Evolutionary conservation across 768 basidiomycete genomes (phyloP), one percentile per base, ranked within the genome.

Genomic region (Tylopilus plumbeoviolaceoides): DNA sequence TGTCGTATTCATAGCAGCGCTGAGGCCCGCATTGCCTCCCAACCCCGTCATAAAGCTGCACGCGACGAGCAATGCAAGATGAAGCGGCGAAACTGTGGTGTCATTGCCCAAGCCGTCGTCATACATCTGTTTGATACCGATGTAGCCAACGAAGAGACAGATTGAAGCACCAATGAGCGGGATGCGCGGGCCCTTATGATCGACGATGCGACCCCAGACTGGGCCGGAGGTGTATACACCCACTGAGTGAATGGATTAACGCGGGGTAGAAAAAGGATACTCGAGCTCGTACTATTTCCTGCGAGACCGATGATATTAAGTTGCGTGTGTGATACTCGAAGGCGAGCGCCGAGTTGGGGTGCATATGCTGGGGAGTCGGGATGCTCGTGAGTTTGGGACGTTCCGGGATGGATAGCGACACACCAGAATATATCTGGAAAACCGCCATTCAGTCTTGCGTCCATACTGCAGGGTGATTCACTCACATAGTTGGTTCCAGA

Each of bases 261-360:
- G 2, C 11, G 4, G 14, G 18, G 41, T 3, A 33, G n/a, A n/a
- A 27, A n/a, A 30, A n/a, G 9, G n/a, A 38, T 0, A 44, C 20
- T 28, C 28, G 40, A 20, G 4, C 3, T 5, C 83, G 53, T 61
- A 91, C 88, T 64, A 60, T 87, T 91, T n/a, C 83, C 87, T 2
- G 84, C 86, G n/a, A 88, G 72, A 15, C 82, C 91, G 17, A 95
- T 79, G 33, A 93, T 67, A 59, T 95, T 95, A 33, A 91, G 74
- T 52, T 88, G 82, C 0, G 92, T 95, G 50, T 94, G 88, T 4
- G 81, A 79, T 47, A 95, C 80, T 43, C 78, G 73, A 17, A 95
- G 78, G 38, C 83, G 80, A n/a, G 83, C 71, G 1, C 88, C 89
- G 5, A 95, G 78, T 65, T 95, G 92, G 0, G 93, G 92, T 2